Evolutionary conservation across 371 early-diverging fungal genomes (phyloP).

Genomic region (Mucor saturninus): DNA sequence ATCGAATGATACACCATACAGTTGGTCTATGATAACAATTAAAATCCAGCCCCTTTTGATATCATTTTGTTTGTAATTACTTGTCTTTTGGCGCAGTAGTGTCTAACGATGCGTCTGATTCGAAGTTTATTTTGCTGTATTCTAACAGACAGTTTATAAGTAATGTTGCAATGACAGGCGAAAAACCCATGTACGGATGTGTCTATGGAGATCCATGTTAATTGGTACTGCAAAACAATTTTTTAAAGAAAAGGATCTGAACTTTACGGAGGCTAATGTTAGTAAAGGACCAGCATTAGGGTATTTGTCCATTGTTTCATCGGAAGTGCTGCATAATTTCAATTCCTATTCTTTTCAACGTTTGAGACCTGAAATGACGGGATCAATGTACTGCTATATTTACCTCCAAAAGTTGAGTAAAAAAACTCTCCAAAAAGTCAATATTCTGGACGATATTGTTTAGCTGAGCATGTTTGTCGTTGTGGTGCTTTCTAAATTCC

Average conservation of each 20-base stretch:
- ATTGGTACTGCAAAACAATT: neutral
- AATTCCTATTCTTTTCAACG: conserved; percentile 12
- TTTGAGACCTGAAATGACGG: neutral
- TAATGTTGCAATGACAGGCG: neutral
- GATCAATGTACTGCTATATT: neutral
- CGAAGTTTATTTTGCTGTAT: conserved; percentile 20
- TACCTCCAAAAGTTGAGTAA: conserved; percentile 11
- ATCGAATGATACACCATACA: conserved; percentile 24
- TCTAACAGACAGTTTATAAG: conserved; percentile 18
- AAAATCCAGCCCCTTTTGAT: neutral
- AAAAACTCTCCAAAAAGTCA: conserved; percentile 7
- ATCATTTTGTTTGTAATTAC: neutral
- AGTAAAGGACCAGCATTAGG: conserved; percentile 16
- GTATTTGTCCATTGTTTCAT: conserved; percentile 14
- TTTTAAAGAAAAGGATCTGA: neutral
- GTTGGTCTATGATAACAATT: conserved; percentile 9
- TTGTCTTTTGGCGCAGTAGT: neutral
- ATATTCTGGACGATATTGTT: conserved; percentile 6
- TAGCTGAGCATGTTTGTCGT: conserved; percentile 11
- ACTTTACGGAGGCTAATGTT: conserved; percentile 20
- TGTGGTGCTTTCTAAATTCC: neutral
- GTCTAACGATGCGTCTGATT: neutral
- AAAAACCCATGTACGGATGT: conserved; percentile 20
- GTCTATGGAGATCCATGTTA: conserved; percentile 3
- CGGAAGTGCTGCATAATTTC: conserved; percentile 6